Base-by-base conservation (phyloP, 169 alveolate genomes). In the Babesia ovata region DNA sequence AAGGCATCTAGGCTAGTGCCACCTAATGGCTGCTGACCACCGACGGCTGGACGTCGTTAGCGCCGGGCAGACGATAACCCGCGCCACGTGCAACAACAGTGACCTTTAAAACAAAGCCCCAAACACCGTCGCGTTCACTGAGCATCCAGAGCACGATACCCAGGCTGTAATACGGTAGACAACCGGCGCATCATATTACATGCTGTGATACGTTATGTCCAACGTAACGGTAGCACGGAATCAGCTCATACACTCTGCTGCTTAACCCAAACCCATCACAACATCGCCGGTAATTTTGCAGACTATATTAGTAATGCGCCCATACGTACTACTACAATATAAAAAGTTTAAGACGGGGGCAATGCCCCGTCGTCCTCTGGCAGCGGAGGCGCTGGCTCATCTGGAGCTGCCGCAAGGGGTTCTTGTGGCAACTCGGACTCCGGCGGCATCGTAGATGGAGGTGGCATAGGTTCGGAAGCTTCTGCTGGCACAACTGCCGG, bases 121-220 rank as follows among this genome's bases (percentile, higher is more conserved):
- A 28, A 57, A 45, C 11, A 12, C 57, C 19, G 3, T 70, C 26
- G 77, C 87, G 9, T 62, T 79, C 49, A 79, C 87, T 3, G 72
- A 79, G 29, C 44, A 70, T 14, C 84, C 70, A 22, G 10, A 33
- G 6, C 39, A 33, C 39, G 6, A 33, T 33, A 33, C 6, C 10
- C 2, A 33, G 39, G 39, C 39, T 33, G 39, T 33, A 6, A 6
- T 6, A 33, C 6, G 2, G 6, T 6, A 33, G 39, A 33, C 2
- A 33, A 4, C 39, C 39, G 6, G 10, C 6, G 39, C 6, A 33
- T 33, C 39, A 2, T 6, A 33, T 6, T 4, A 33, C 2, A 33
- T 6, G 39, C 6, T 6, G 39, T 33, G 39, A 6, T 4, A 33
- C n/a, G n/a, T 33, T 6, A 33, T 6, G 39, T 33, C 10, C 6